These are phyloP conservation scores for Rutidosis leptorrhynchoides DNA, from an alignment of 129 eudicot genomes.

Conservation along the genomic window DNA sequence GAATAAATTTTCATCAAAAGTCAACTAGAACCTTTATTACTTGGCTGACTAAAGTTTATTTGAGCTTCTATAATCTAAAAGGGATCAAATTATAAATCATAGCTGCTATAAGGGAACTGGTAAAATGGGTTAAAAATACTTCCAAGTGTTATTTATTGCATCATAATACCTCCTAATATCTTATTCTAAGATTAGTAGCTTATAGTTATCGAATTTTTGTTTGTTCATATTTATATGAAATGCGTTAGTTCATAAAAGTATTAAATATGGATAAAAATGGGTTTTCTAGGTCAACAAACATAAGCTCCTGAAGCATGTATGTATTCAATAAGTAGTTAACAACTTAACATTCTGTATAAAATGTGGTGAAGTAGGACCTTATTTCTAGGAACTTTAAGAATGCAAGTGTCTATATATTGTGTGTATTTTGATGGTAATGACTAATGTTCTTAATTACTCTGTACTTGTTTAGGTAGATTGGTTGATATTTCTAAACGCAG, in stretches of 20 bases:
- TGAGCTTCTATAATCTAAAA: too few species aligned
- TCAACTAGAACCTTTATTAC: not conserved
- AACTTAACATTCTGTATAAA: not conserved
- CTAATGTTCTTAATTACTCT: not conserved
- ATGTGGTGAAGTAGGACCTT: not conserved
- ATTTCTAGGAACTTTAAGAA: not conserved
- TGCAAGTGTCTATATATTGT: not conserved
- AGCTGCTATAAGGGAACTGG: too few species aligned
- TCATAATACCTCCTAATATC: not conserved
- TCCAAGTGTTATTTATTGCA: not conserved
- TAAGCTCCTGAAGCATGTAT: not conserved
- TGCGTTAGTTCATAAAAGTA: too few species aligned
- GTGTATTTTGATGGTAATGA: not conserved
- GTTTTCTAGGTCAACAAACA: not conserved
- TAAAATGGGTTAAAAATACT: not conserved
- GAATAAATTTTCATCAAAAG: not conserved
- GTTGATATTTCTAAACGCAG: too few species aligned
- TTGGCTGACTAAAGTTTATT: not conserved
- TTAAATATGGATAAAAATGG: too few species aligned
- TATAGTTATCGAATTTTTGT: not conserved
- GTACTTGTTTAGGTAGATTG: too few species aligned
- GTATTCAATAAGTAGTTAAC: not conserved
- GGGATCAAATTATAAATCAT: too few species aligned
- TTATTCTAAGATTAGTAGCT: not conserved
- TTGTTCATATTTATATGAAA: too few species aligned